Percentiles rank a stretch among this genome's conserved stretches.
These are phyloP conservation scores for Xylona heveae DNA, from an alignment of 495 filamentous ascomycete genomes.

Conservation along the genomic window DNA sequence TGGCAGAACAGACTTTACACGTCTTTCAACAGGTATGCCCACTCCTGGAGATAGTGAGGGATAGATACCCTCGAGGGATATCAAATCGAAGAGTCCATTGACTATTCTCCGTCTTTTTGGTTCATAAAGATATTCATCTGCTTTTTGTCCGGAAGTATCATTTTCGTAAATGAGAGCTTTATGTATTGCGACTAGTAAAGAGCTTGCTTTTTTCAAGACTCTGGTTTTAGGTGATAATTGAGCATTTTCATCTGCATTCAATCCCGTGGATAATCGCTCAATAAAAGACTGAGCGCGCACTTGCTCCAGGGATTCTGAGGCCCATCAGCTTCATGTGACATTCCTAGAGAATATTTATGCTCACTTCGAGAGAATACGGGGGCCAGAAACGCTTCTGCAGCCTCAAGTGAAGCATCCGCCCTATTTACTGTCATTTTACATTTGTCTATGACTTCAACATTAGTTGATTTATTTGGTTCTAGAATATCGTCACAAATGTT, in stretches of 20 bases:
- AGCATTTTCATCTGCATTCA: not conserved
- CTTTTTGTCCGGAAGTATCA: not conserved
- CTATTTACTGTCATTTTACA: no score
- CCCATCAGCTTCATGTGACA: no score
- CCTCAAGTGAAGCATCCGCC: conserved; percentile 16
- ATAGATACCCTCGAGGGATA: conserved; percentile 34
- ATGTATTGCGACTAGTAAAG: conserved; percentile 18
- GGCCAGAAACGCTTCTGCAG: conserved; percentile 19
- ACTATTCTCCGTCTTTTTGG: conserved; percentile 18
- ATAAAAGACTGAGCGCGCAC: conserved; percentile 18
- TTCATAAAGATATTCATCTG: conserved; percentile 4
- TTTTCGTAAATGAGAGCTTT: conserved; percentile 12
- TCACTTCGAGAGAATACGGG: conserved; percentile 24
- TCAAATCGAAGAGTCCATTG: conserved; percentile 28
- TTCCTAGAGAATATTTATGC: no score
- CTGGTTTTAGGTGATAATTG: conserved; percentile 8
- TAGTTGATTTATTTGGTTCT: no score
- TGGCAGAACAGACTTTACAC: conserved; percentile 28
- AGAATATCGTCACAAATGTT: no score
- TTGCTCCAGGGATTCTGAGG: conserved; percentile 21
- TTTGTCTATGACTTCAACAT: not conserved
- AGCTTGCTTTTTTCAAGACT: conserved; percentile 20
- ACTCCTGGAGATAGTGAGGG: conserved; percentile 30
- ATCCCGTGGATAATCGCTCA: conserved; percentile 13
- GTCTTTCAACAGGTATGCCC: conserved; percentile 30